These are phyloP conservation scores for Trichosporon coremiiforme DNA, from an alignment of 1,284 basidiomycete species.

Conservation along the genomic window DNA sequence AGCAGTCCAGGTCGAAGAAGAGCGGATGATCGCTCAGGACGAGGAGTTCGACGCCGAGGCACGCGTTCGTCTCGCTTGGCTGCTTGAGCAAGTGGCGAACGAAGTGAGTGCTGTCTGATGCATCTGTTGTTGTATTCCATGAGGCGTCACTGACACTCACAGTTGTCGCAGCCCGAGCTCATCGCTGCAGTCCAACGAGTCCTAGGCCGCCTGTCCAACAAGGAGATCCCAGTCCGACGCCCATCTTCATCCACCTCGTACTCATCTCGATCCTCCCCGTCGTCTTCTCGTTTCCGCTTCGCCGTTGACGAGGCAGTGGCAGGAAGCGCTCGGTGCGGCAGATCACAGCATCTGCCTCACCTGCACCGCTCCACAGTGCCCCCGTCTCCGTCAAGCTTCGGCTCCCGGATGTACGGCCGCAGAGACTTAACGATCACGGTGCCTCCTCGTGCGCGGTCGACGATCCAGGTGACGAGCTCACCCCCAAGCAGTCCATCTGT, in stretches of 20 bases:
- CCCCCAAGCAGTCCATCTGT: constrained; percentile 4
- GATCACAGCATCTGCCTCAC: not conserved
- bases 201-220: not conserved
- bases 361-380: not conserved
- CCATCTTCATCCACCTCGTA: not conserved
- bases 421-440: not conserved
- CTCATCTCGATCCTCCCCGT: not conserved
- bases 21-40: constrained; percentile 1
- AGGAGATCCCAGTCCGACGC: not conserved
- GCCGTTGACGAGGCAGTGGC: too few relatives aligned
- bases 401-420: constrained; percentile 12
- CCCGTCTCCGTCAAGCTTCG: constrained; percentile 2
- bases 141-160: not conserved
- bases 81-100: constrained; percentile 26
- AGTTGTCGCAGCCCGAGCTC: constrained; percentile 23
- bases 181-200: constrained; percentile 24
- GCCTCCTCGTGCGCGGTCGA: not conserved
- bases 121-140: not conserved
- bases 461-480: not conserved
- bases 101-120: constrained; percentile 25
- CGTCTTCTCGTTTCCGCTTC: not conserved
- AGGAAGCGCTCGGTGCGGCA: too few relatives aligned
- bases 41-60: constrained; percentile 25
- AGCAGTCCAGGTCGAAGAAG: constrained; percentile 22
- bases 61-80: constrained; percentile 26